Evolutionary conservation across 83 land plant species (phyloP), one percentile per base, ranked within the genome.

Genomic region (Diphasiastrum complanatum): DNA sequence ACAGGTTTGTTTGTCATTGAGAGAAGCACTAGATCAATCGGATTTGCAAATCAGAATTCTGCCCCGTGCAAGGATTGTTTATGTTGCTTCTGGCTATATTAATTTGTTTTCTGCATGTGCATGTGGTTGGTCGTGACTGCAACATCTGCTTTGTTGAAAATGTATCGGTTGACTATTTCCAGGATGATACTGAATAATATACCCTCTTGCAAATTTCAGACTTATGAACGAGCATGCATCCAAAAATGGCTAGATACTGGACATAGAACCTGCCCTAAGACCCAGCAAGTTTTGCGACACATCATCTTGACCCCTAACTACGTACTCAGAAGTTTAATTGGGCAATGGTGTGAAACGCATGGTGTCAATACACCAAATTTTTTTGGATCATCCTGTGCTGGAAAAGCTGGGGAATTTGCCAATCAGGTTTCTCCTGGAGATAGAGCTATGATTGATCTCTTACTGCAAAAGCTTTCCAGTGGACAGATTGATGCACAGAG

Each of bases 1-100:
- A 67, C 96, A 90, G 83, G 96, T 90, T 24, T 50, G 71, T 46
- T 28, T n/a, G n/a, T n/a, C n/a, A n/a, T n/a, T n/a, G n/a, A n/a
- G n/a, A n/a, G n/a, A n/a, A n/a, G n/a, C n/a, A n/a, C n/a, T n/a
- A n/a, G n/a, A n/a, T n/a, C n/a, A n/a, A n/a, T n/a, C n/a, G n/a
- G n/a, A n/a, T n/a, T n/a, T n/a, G n/a, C n/a, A n/a, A n/a, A n/a
- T n/a, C n/a, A n/a, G n/a, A n/a, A n/a, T n/a, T n/a, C n/a, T n/a
- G n/a, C n/a, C n/a, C n/a, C n/a, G n/a, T n/a, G n/a, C n/a, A n/a
- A n/a, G n/a, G n/a, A n/a, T n/a, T n/a, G n/a, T n/a, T n/a, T n/a
- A n/a, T n/a, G n/a, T n/a, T n/a, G n/a, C n/a, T n/a, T n/a, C n/a
- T n/a, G n/a, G n/a, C n/a, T n/a, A n/a, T n/a, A n/a, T n/a, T n/a